Conservation (phyloP, 148 eudicot genomes). For the Bassia scoparia region DNA sequence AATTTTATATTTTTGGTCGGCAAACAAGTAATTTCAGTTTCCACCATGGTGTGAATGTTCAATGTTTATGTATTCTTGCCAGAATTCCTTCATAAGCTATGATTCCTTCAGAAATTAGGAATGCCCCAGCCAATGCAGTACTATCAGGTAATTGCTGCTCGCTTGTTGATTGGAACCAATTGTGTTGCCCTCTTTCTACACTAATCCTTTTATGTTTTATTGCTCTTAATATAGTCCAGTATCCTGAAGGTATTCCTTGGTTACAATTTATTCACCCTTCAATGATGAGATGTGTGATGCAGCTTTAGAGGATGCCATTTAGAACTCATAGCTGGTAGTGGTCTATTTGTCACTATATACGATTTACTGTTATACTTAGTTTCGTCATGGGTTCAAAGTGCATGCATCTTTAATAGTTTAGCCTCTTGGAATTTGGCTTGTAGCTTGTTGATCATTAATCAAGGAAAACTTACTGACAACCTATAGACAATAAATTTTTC, state of each 20-base stretch:
- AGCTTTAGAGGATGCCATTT: conserved; percentile 79
- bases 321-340: conserved; percentile 89
- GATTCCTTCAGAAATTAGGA: conserved; percentile 86
- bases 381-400: too few relatives aligned
- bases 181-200: conserved; percentile 4
- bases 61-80: conserved; percentile 30
- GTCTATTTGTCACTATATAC: neutral
- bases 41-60: neutral
- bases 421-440: too few relatives aligned
- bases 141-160: conserved; percentile 68
- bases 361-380: neutral
- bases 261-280: conserved; percentile 79
- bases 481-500: too few relatives aligned
- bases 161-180: conserved; percentile 1
- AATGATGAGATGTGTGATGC: conserved; percentile 84
- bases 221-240: conserved; percentile 57
- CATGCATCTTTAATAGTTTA: too few relatives aligned
- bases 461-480: too few relatives aligned
- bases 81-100: conserved; percentile 88
- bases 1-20: neutral
- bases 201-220: neutral
- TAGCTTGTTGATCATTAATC: too few relatives aligned
- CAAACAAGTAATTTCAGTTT: neutral
- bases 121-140: conserved; percentile 87
- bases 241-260: conserved; percentile 89